These are phyloP conservation scores for Pholiota adiposa DNA, from an alignment of 1,284 basidiomycete species.

Conservation along the genomic window DNA sequence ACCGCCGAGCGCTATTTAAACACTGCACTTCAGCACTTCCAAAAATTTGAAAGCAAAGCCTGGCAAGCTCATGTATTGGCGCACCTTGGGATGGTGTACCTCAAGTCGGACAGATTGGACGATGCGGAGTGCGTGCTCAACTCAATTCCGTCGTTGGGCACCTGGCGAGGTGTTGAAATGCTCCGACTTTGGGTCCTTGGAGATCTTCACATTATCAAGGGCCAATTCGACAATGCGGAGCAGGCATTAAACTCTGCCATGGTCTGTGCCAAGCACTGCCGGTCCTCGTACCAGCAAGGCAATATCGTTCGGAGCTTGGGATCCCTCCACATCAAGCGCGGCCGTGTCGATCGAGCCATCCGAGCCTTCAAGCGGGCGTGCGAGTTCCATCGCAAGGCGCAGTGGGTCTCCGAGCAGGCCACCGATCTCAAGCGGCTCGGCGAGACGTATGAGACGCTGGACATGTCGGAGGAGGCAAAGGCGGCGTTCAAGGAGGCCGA, in stretches of 20 bases:
- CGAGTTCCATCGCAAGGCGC: not conserved
- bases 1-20: not conserved
- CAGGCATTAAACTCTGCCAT: not conserved
- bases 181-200: not conserved
- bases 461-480: not conserved
- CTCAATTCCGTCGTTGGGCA: not conserved
- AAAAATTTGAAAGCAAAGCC: not conserved
- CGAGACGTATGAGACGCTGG: not conserved
- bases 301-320: not conserved
- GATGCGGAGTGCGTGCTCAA: not conserved
- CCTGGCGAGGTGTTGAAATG: not conserved
- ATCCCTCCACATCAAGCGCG: not conserved
- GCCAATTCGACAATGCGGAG: not conserved
- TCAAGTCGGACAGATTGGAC: not conserved
- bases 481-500: not conserved
- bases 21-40: not conserved
- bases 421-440: not conserved
- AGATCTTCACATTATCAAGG: not conserved
- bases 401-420: not conserved
- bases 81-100: not conserved
- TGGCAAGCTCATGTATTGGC: not conserved
- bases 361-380: not conserved
- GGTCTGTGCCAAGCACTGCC: not conserved
- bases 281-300: not conserved
- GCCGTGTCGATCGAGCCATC: not conserved